These are phyloP conservation scores for Tephrocybe sp. DNA, from an alignment of 768 basidiomycete species.

Conservation along the genomic window DNA sequence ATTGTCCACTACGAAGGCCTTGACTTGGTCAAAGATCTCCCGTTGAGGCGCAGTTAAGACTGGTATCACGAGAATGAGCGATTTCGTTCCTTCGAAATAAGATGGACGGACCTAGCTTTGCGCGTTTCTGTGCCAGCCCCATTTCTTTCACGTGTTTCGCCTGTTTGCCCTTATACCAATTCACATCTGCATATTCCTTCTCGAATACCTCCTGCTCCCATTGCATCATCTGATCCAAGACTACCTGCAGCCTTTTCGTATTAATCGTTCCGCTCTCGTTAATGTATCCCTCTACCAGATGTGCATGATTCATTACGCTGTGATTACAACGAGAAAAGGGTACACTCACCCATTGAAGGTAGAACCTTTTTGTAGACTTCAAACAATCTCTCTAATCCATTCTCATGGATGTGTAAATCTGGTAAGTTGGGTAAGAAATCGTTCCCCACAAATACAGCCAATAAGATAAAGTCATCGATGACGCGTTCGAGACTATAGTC, in stretches of 20 bases:
- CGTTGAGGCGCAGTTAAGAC: conserved; percentile 77
- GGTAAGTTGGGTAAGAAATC: conserved; percentile 97
- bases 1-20: conserved; percentile 64
- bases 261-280: conserved; percentile 88
- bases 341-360: conserved; percentile 60
- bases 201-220: conserved; percentile 93
- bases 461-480: conserved; percentile 96
- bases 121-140: conserved; percentile 56
- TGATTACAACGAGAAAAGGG: neutral
- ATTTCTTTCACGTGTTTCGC: conserved; percentile 63
- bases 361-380: conserved; percentile 93
- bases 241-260: conserved; percentile 73
- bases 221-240: conserved; percentile 83
- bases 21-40: conserved; percentile 75
- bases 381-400: conserved; percentile 89
- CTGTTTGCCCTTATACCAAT: conserved; percentile 96
- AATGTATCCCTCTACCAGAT: conserved; percentile 75
- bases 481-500: conserved; percentile 87
- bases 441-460: conserved; percentile 97
- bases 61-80: conserved; percentile 10
- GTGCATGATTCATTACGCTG: neutral
- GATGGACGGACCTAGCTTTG: conserved; percentile 58
- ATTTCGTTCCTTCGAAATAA: neutral
- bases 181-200: conserved; percentile 84
- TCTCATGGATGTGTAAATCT: conserved; percentile 96